Base-by-base conservation (phyloP, 495 filamentous ascomycete genomes). In the Trichoderma reesei region DNA sequence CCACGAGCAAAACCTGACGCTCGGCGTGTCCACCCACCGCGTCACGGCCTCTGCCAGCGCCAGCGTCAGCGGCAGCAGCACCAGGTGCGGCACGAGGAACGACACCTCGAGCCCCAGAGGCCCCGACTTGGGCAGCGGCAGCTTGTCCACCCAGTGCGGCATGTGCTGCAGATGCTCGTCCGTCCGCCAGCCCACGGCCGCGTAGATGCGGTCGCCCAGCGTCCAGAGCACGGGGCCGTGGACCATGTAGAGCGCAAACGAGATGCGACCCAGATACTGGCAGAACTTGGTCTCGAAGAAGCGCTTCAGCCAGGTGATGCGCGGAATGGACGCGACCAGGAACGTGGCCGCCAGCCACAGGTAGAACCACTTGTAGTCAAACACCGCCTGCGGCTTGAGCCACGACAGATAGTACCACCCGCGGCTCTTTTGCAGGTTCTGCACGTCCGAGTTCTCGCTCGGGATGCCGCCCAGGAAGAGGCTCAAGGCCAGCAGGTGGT, bases 241-340 rank as follows among this genome's bases (percentile, higher is more conserved):
- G 16, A 88, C 81, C 48, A 89, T 78, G 63, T 89, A 89, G 18
- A 89, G 81, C 11, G 83, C 77, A 67, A 79, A 89, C 0, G 84
- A 86, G 54, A 89, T 78, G 64, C 83, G 80, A 39, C 85, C 86
- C 9, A 89, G 76, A 66, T 86, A 87, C 70, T 87, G 86, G 60
- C 84, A 85, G 59, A 86, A 72, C 3, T 75, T 74, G 60, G 80
- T 80, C 64, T 80, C 82, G 72, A 88, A 87, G 41, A 85, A 76
- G 64, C 75, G 75, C 65, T 83, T 80, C 14, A 79, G 67, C 72
- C 70, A 75, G n/a, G 36, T 41, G 33, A 76, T 70, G 59, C 69
- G 71, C 16, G 79, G 76, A n/a, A 83, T 77, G 39, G 77, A 73
- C 18, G 76, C 74, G 6, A 87, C 82, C 63, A 88, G 76, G 26